Evolutionary conservation across 768 basidiomycete species (phyloP).

Genomic region (Podaxis carcinomalis): DNA sequence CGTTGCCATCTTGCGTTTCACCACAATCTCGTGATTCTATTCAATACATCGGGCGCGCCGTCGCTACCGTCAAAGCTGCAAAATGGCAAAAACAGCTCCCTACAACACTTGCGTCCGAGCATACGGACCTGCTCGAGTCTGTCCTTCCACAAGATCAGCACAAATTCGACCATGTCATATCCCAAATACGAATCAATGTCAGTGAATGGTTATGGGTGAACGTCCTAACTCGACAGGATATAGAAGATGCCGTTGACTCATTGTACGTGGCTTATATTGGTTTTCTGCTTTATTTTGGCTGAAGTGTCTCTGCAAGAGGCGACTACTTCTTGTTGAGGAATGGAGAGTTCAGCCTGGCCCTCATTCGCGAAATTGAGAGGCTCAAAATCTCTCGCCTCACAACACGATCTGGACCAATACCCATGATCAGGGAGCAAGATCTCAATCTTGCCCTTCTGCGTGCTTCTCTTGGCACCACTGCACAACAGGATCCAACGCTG

Average conservation of each 20-base stretch:
- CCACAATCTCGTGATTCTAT: slow-evolving; percentile 75
- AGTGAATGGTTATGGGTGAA: slow-evolving; percentile 96
- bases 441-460: slow-evolving; percentile 82
- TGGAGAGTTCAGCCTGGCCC: slow-evolving; percentile 79
- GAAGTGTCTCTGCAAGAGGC: slow-evolving; percentile 45
- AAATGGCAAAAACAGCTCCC: slow-evolving; percentile 80
- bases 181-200: slow-evolving; percentile 72
- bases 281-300: slow-evolving; percentile 10
- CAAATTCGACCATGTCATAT: slow-evolving; percentile 69
- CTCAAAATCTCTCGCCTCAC: slow-evolving; percentile 77
- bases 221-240: slow-evolving; percentile 77
- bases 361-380: slow-evolving; percentile 84
- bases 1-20: slow-evolving; percentile 75
- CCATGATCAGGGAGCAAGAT: slow-evolving; percentile 89
- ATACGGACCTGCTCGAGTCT: slow-evolving; percentile 59
- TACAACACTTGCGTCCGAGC: slow-evolving; percentile 55
- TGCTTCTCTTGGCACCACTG: slow-evolving; percentile 83
- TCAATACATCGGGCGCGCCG: slow-evolving; percentile 80
- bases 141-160: slow-evolving; percentile 76
- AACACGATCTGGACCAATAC: slow-evolving; percentile 55
- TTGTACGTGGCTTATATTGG: slow-evolving; percentile 47
- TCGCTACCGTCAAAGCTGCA: slow-evolving; percentile 77
- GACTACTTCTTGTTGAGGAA: slow-evolving; percentile 87
- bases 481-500: slow-evolving; percentile 81
- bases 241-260: slow-evolving; percentile 80